These are phyloP conservation scores for Castanea sativa DNA, from an alignment of 306 rosid genomes.

Conservation along the genomic window DNA sequence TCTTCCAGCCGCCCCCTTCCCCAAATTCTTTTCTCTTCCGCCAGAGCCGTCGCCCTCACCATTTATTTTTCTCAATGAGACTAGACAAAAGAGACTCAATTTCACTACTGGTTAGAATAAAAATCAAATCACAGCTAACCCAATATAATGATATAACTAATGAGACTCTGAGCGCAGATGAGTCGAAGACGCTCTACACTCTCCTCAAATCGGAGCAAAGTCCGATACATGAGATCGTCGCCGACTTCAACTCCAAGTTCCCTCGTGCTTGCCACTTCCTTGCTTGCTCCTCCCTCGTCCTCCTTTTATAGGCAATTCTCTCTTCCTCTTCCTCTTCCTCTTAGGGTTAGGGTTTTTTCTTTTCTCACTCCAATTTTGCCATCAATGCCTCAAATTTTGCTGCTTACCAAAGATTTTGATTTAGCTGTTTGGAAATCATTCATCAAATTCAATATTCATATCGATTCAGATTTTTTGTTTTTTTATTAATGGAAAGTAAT, in stretches of 20 bases:
- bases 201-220: conserved; percentile 60
- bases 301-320: conserved; percentile 57
- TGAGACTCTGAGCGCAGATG: conserved; percentile 52
- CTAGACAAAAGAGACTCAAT: no score
- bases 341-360: conserved; percentile 4
- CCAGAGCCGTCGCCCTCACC: no score
- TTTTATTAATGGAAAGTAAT: background rate
- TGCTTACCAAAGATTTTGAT: background rate
- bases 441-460: no score
- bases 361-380: background rate
- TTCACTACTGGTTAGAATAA: no score
- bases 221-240: conserved; percentile 55
- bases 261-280: conserved; percentile 52
- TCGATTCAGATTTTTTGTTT: no score
- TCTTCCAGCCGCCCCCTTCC: no score
- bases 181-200: conserved; percentile 49
- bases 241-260: conserved; percentile 60
- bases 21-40: no score
- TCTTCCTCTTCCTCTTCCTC: no score
- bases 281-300: conserved; percentile 61
- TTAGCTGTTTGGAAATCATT: no score
- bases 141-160: no score
- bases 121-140: no score
- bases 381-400: background rate
- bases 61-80: no score